Evolutionary conservation across 2,329 filamentous ascomycete genomes (phyloP), one percentile per base, ranked within the genome.

Genomic region (Colletotrichum truncatum): DNA sequence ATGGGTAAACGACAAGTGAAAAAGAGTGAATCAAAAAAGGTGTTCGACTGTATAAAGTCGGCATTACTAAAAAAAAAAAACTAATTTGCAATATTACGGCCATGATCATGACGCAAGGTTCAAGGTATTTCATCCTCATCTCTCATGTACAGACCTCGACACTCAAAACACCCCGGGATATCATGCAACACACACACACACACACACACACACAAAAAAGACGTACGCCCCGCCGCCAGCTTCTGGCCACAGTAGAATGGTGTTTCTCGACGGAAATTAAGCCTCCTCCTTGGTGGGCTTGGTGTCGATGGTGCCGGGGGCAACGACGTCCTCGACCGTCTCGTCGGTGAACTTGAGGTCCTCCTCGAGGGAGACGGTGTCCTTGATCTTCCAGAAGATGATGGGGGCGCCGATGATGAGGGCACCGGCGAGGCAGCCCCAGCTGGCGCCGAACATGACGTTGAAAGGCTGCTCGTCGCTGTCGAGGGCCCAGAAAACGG

Each of bases 281-380:
- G 41, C 62, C 14, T 55, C 63, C 23, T 66, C 57, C 34, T 45
- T 55, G 1, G 34, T 51, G 6, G 52, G 43, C 57, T 63, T 55
- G 34, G 28, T 21, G 12, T 59, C 52, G 14, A 59, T n/a, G 4
- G 64, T 64, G n/a, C 64, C 72, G 3, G 68, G 63, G 8, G 76
- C 73, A 11, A 77, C 74, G 12, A 97, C 90, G 70, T 97, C 93
- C 25, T 86, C 87, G 14, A 91, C 73, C 0, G 91, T 96, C 85
- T 96, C 93, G 73, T 97, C 94, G 18, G 91, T 93, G 76, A 93
- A 94, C 74, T 89, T 89, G 54, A 97, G 81, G 77, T 98, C 94
- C 57, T 94, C 90, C 77, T 95, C 93, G 4, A 97, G 72, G 1
- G 86, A 76, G n/a, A 93, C 88, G n/a, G 90, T 91, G 71, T 97